A percentile compares a stretch with the other conserved stretches of the same genome.
These are phyloP conservation scores for Silene noctiflora DNA, from an alignment of 179 eudicot genomes.

Conservation along the genomic window DNA sequence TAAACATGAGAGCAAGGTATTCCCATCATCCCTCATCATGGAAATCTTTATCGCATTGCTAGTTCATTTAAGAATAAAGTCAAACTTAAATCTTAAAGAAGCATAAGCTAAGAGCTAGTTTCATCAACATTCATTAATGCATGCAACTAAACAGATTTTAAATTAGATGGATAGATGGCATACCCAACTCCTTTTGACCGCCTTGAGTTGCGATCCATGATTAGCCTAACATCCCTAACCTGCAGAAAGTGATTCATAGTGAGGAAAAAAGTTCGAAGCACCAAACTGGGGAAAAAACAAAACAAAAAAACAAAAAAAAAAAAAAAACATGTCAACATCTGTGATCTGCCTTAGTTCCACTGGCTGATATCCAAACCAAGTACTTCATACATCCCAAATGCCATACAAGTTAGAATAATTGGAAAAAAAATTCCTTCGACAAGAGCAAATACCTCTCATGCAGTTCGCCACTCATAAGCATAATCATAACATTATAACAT, in stretches of 20 bases:
- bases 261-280: not conserved
- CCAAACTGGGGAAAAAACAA: not conserved
- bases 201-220: constrained; percentile 53
- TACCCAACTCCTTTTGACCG: constrained; percentile 60
- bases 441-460: constrained; percentile 15
- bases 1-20: constrained; percentile 65
- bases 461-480: constrained; percentile 15
- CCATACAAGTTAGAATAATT: constrained; percentile 5
- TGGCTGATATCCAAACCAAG: not conserved
- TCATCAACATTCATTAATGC: constrained; percentile 22
- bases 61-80: constrained; percentile 57
- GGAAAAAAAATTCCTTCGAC: not conserved
- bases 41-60: constrained; percentile 63
- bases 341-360: not conserved
- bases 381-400: not conserved
- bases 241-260: constrained; percentile 12
- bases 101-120: constrained; percentile 25
- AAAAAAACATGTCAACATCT: no score
- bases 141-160: constrained; percentile 20
- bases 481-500: constrained; percentile 19
- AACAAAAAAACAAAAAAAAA: no score
- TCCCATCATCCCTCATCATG: constrained; percentile 72
- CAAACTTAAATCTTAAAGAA: constrained; percentile 37
- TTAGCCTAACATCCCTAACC: constrained; percentile 58
- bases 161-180: constrained; percentile 17